phyloP scores from a whole-genome alignment of 2,329 filamentous ascomycete species.

The Zalaria sp. region DNA sequence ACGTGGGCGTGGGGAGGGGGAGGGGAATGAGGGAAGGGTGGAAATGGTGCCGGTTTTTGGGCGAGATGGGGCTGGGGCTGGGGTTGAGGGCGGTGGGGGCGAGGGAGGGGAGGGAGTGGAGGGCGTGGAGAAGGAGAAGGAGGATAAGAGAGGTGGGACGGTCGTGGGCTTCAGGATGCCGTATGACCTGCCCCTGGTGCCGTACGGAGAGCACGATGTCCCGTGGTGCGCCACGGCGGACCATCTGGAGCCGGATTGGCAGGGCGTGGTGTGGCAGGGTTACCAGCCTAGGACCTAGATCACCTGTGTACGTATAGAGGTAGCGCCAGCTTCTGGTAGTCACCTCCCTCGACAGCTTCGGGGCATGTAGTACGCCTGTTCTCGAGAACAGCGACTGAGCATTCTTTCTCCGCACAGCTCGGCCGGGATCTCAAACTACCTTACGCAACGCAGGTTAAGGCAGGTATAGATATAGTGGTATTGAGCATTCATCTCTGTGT shows the following conservation, averaged over 20 bases:
- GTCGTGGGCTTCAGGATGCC: slow-evolving; percentile 63
- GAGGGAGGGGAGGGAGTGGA: not conserved
- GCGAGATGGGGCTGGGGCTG: slow-evolving; percentile 30
- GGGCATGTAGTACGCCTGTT: no score
- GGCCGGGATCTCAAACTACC: no score
- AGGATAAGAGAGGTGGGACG: slow-evolving; percentile 9
- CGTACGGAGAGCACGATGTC: slow-evolving; percentile 47
- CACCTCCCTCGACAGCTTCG: no score
- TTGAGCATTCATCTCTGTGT: no score
- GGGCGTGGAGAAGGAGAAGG: not conserved
- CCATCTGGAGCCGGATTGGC: slow-evolving; percentile 50
- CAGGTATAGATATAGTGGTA: no score
- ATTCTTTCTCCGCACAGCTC: no score
- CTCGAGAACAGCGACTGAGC: no score
- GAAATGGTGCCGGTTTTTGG: slow-evolving; percentile 58
- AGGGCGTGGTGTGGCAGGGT: slow-evolving; percentile 27
- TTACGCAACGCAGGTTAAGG: no score
- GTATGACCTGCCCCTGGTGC: slow-evolving; percentile 63
- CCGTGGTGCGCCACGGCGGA: slow-evolving; percentile 62
- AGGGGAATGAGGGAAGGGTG: slow-evolving; percentile 14
- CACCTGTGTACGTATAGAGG: not conserved
- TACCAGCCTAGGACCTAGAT: slow-evolving; percentile 1
- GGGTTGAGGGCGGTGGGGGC: slow-evolving; percentile 2
- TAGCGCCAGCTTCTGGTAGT: no score
- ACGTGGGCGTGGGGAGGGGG: slow-evolving; percentile 5